phyloP scores from a whole-genome alignment of 371 early-diverging fungal species.

The Saksenaea vasiformis region DNA sequence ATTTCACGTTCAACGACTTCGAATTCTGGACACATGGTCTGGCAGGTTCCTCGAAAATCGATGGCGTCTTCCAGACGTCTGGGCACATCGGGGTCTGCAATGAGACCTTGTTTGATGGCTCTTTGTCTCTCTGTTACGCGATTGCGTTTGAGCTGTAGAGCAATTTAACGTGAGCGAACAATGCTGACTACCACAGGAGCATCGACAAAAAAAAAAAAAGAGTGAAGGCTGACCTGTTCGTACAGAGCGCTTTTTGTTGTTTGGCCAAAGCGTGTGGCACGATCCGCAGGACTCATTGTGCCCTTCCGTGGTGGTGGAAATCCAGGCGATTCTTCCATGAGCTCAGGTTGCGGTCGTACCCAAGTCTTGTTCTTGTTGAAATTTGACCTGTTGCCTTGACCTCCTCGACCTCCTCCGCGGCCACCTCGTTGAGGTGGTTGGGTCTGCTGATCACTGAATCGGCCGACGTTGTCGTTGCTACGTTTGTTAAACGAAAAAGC shows the following conservation, averaged over 20 bases:
- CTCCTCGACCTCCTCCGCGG: background rate
- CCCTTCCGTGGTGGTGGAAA: background rate
- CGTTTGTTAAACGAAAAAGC: background rate
- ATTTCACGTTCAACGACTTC: conserved; percentile 88
- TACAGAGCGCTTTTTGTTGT: conserved; percentile 26
- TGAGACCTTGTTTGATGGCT: conserved; percentile 49
- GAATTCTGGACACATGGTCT: conserved; percentile 88
- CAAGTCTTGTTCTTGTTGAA: conserved; percentile 4
- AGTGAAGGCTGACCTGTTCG: conserved; percentile 19
- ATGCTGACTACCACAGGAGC: background rate
- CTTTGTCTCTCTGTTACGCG: conserved; percentile 46
- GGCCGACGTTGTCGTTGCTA: background rate
- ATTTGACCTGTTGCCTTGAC: background rate
- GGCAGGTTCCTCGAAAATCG: conserved; percentile 78
- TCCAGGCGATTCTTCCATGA: background rate
- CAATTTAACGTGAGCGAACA: background rate
- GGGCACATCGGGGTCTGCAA: conserved; percentile 64
- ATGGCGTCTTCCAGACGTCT: conserved; percentile 67
- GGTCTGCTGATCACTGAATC: background rate
- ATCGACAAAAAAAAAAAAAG: background rate
- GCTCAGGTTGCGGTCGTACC: background rate
- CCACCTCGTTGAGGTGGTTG: background rate
- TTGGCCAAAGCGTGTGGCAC: conserved; percentile 33
- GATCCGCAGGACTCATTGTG: conserved; percentile 21
- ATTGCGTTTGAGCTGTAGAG: conserved; percentile 31